Evolutionary conservation across 345 rosid species (phyloP), one percentile per base, ranked within the genome.

Genomic region (Cardiospermum halicacabum): DNA sequence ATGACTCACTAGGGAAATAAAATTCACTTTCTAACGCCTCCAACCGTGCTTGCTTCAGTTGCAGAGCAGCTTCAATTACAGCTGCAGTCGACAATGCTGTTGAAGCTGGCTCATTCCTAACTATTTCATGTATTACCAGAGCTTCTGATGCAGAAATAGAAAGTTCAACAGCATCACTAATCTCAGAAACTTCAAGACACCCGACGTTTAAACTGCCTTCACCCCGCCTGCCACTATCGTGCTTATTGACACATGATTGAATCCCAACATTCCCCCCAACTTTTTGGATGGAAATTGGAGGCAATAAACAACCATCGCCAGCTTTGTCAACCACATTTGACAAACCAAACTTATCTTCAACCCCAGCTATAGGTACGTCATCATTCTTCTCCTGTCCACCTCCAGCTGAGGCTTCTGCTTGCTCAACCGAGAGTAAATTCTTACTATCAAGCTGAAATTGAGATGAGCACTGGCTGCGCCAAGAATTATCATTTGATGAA

Each of bases 71-170:
- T 76, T 87, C 86, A 67, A 87, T 84, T 53, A 87, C 77, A 47
- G 79, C 66, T 72, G 53, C 65, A 27, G 61, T 63, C 5, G 79
- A 60, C 15, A 86, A 67, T 56, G 53, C 56, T 69, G 70, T 69
- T 28, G 77, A 66, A 68, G 53, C 50, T 60, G 79, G 60, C 25
- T 61, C 86, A 64, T 59, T 56, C 54, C 65, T 74, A 66, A 77
- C 74, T 45, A 82, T 47, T 66, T 82, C 86, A 73, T 84, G 73
- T 51, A 87, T 87, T 60, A 69, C 81, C 54, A 87, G 53, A 31
- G 88, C 86, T 78, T 87, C 93, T 15, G 88, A 87, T 53, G 93
- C 93, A 34, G 89, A 85, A 68, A 87, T 71, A 18, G 84, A 84
- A 40, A 82, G 77, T 64, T 84, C 89, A 50, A 87, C 72, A 8